A percentile compares a stretch with the other conserved stretches of the same genome.
phyloP scores from a whole-genome alignment of 805 yeast genomes.

The Candida corydali region DNA sequence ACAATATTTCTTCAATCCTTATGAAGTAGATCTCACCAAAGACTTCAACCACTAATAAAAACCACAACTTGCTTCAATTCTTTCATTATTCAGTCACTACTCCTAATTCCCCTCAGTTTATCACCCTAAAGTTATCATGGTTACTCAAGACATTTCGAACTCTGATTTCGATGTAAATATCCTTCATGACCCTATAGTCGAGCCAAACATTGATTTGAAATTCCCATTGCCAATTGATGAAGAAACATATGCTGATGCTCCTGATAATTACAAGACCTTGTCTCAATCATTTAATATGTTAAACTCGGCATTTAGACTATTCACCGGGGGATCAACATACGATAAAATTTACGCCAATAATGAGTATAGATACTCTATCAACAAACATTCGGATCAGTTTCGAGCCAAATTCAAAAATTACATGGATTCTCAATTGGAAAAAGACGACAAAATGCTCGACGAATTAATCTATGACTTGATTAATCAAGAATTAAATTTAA shows the following conservation, averaged over 20 bases:
- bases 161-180: conserved; percentile 33
- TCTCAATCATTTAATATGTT: conserved; percentile 22
- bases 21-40: no score
- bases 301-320: conserved; percentile 27
- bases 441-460: conserved; percentile 30
- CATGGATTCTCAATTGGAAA: conserved; percentile 30
- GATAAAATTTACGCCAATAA: conserved; percentile 29
- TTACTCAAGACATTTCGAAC: conserved; percentile 7
- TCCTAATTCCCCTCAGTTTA: neutral
- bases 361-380: conserved; percentile 32
- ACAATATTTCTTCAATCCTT: no score
- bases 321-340: conserved; percentile 21
- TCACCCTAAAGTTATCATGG: neutral
- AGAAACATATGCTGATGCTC: conserved; percentile 24
- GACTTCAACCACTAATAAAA: no score
- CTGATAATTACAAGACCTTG: conserved; percentile 24
- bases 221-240: conserved; percentile 39
- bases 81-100: no score
- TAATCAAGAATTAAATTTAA: conserved; percentile 34
- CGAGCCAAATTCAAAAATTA: conserved; percentile 21
- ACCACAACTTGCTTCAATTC: no score
- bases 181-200: conserved; percentile 26
- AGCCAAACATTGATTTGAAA: conserved; percentile 28
- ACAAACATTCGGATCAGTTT: conserved; percentile 27
- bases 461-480: conserved; percentile 31